A percentile compares a stretch with the other conserved stretches of the same genome.
phyloP scores from a whole-genome alignment of 257 asterid genomes.

The Solanum lycopersicoides region DNA sequence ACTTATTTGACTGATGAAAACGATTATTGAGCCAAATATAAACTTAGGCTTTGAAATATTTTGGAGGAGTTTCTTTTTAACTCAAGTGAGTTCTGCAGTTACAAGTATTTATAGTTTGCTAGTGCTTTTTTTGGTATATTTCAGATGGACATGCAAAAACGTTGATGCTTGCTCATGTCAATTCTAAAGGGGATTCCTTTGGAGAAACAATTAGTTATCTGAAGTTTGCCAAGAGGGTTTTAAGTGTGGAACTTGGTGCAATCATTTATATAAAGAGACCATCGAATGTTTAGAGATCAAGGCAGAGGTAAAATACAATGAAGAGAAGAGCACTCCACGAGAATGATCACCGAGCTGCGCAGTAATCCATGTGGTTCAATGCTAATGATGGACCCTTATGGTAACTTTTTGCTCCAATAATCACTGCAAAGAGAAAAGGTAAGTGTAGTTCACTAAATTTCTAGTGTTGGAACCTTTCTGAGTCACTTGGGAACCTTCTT shows the following conservation, averaged over 20 bases:
- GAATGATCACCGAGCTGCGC: conserved; percentile 38
- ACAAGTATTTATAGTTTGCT: background rate
- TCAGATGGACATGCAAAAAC: conserved; percentile 78
- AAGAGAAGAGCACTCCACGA: conserved; percentile 11
- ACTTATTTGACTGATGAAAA: background rate
- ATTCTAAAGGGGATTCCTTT: conserved; percentile 64
- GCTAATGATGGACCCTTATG: conserved; percentile 59
- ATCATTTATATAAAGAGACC: too few species aligned
- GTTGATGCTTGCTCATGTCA: conserved; percentile 81
- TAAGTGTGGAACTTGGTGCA: too few species aligned
- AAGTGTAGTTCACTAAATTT: too few species aligned
- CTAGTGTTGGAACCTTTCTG: too few species aligned
- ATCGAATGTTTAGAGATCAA: too few species aligned
- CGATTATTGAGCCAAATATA: background rate
- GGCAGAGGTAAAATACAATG: too few species aligned
- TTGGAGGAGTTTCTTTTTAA: background rate
- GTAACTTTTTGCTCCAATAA: background rate
- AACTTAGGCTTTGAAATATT: background rate
- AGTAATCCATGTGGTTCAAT: conserved; percentile 19
- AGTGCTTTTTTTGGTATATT: conserved; percentile 6
- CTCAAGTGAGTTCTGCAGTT: background rate
- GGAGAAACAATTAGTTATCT: conserved; percentile 78
- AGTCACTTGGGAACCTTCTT: too few species aligned
- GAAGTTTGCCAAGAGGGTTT: conserved; percentile 79
- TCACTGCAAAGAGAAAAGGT: too few species aligned